These are phyloP conservation scores for Scedosporium minutisporum DNA, from an alignment of 2,329 filamentous ascomycete genomes.

Conservation along the genomic window DNA sequence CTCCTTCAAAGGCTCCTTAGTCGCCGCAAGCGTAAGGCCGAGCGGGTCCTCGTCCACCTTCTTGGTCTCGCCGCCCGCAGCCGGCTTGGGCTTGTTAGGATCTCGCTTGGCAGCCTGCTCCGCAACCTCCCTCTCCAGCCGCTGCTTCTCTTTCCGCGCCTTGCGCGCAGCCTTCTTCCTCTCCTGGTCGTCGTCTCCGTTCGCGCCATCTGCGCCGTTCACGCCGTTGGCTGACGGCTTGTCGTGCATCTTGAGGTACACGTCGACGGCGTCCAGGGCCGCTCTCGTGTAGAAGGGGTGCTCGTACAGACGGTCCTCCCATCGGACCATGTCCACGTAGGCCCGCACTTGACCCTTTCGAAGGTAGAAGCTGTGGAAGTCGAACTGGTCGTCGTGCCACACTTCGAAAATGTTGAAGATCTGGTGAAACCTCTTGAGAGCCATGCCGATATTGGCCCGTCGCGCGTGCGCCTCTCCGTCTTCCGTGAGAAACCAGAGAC, in stretches of 20 bases:
- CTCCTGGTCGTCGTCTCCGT: slow-evolving; percentile 52
- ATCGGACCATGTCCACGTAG: slow-evolving; percentile 91
- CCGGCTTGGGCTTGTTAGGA: slow-evolving; percentile 64
- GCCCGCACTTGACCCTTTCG: slow-evolving; percentile 91
- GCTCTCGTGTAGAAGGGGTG: slow-evolving; percentile 88
- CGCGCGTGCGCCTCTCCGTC: slow-evolving; percentile 84
- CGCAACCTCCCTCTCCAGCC: slow-evolving; percentile 64
- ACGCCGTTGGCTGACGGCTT: slow-evolving; percentile 54
- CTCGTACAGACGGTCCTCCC: slow-evolving; percentile 85
- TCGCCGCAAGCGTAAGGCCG: slow-evolving; percentile 70
- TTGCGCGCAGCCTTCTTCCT: slow-evolving; percentile 86
- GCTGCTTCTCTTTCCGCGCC: slow-evolving; percentile 63
- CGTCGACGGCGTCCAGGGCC: slow-evolving; percentile 68
- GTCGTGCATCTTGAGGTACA: slow-evolving; percentile 74
- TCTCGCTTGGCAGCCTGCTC: slow-evolving; percentile 73
- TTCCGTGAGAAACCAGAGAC: slow-evolving; percentile 92
- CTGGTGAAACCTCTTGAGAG: slow-evolving; percentile 83
- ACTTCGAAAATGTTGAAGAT: slow-evolving; percentile 90
- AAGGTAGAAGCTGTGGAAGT: slow-evolving; percentile 97
- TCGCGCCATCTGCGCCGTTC: slow-evolving; percentile 42
- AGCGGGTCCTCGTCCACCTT: slow-evolving; percentile 87
- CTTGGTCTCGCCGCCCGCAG: slow-evolving; percentile 56
- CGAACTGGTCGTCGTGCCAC: slow-evolving; percentile 98
- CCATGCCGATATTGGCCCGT: slow-evolving; percentile 71
- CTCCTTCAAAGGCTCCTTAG: slow-evolving; percentile 72